A percentile compares a stretch with the other conserved stretches of the same genome.
These are phyloP conservation scores for Patellaria atrata DNA, from an alignment of 495 filamentous ascomycete genomes.

Conservation along the genomic window DNA sequence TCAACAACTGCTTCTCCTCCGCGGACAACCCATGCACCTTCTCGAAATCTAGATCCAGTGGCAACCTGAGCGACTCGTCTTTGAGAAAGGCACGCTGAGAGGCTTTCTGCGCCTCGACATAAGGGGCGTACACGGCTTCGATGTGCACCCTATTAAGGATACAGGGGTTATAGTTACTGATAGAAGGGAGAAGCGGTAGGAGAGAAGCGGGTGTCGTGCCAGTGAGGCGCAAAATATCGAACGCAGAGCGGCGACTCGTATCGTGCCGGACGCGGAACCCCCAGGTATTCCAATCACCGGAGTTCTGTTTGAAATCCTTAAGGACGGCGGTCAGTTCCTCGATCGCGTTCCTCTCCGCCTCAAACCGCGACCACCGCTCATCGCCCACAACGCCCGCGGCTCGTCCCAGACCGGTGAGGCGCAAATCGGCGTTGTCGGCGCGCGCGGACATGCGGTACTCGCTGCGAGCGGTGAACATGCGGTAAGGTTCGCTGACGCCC, in stretches of 20 bases:
- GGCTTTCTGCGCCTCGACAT: slow-evolving; percentile 53
- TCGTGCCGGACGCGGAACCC: slow-evolving; percentile 56
- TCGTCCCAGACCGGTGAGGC: slow-evolving; percentile 68
- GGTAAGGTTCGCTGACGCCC: slow-evolving; percentile 90
- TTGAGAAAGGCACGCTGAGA: slow-evolving; percentile 49
- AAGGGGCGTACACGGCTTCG: slow-evolving; percentile 73
- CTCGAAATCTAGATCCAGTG: slow-evolving; percentile 64
- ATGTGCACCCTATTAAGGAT: slow-evolving; percentile 57
- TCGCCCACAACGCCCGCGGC: slow-evolving; percentile 65
- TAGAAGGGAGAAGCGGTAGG: slow-evolving; percentile 16
- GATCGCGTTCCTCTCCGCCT: slow-evolving; percentile 45
- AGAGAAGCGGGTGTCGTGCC: slow-evolving; percentile 42
- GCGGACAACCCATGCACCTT: slow-evolving; percentile 54
- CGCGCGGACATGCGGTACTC: slow-evolving; percentile 88
- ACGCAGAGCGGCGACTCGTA: slow-evolving; percentile 45
- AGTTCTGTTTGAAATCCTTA: slow-evolving; percentile 34
- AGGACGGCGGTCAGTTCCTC: slow-evolving; percentile 48
- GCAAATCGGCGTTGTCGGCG: slow-evolving; percentile 83
- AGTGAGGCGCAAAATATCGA: slow-evolving; percentile 58
- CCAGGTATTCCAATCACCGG: slow-evolving; percentile 47
- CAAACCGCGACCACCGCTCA: slow-evolving; percentile 59
- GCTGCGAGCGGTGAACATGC: slow-evolving; percentile 94
- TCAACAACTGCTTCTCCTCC: slow-evolving; percentile 61
- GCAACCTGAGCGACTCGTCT: slow-evolving; percentile 63
- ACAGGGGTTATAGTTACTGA: slow-evolving; percentile 38